Base-by-base conservation (phyloP, 2,329 filamentous ascomycete genomes). In the Paecilomyces niveus region DNA sequence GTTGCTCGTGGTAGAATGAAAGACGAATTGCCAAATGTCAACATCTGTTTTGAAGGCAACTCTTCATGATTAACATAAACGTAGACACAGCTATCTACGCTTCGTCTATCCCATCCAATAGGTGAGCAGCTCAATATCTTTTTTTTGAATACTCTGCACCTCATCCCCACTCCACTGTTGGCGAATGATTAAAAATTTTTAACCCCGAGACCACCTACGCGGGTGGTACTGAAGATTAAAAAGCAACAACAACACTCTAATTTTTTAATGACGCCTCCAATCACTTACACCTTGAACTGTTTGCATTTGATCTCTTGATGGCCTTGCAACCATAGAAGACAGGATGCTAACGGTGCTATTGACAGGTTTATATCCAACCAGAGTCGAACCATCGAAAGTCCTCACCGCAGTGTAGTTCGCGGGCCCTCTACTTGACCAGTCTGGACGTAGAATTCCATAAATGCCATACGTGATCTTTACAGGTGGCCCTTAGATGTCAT, bases 181-280 rank as follows among this genome's bases (percentile, higher is more conserved):
- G 74, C 74, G 76, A 69, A 83, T 81, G 84, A 87, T 86, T 81
- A 86, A 74, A 75, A 62, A 73, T 85, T 86, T 87, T 87, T 86
- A 87, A 86, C 84, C 78, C 84, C 78, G 79, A 85, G 72, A 74
- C 71, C 72, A 33, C 71, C 61, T 63, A 45, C 1, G 15, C 61
- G 55, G 67, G 65, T 65, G 62, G 62, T 79, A 59, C 74, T 85
- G 84, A 84, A 76, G 83, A 85, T 72, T 65, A 75, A 81, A 71
- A 77, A 78, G 79, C 81, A 85, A 84, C 83, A 84, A 82, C 78
- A 83, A 83, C 79, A 86, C 83, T 87, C 83, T 87, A 86, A 86
- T 87, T 87, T 87, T 86, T 87, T 86, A 74, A 82, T 86, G 84
- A 87, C 75, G 70, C 72, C 71, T 54, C 59, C 60, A 53, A 45